Percentiles rank a stretch among this genome's conserved stretches.
Evolutionary conservation across 176 grass and related monocot species (phyloP).

Genomic region (Bonia amplexicaulis): DNA sequence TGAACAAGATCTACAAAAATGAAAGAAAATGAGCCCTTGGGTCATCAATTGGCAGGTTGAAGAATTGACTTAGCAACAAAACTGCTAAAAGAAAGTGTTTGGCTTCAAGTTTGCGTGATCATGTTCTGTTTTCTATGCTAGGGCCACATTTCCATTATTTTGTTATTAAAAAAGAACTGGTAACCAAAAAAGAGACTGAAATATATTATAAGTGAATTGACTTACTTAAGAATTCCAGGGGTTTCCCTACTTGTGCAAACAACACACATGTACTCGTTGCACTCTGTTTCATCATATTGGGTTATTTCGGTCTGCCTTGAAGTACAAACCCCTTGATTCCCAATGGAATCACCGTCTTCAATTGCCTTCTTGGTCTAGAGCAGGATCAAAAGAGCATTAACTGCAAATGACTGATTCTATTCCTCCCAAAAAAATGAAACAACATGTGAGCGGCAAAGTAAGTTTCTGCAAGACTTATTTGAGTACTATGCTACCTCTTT

Average conservation of each 20-base stretch:
- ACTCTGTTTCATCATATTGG: slow-evolving; percentile 29
- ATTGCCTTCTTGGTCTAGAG: slow-evolving; percentile 29
- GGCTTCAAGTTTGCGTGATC: background rate
- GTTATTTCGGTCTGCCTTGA: slow-evolving; percentile 10
- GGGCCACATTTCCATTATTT: background rate
- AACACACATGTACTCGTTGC: slow-evolving; percentile 33
- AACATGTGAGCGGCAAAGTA: background rate
- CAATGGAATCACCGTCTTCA: slow-evolving; percentile 11
- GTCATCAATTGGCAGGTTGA: background rate
- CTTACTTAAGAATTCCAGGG: slow-evolving; percentile 59
- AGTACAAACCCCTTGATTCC: slow-evolving; percentile 32
- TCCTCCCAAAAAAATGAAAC: background rate
- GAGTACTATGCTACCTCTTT: slow-evolving; percentile 19
- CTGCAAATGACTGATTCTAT: slow-evolving; percentile 18
- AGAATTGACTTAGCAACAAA: slow-evolving; percentile 5
- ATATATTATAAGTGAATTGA: slow-evolving; percentile 17
- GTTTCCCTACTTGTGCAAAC: slow-evolving; percentile 37
- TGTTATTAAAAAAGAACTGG: background rate
- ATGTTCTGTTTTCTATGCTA: background rate
- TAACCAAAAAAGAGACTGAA: background rate
- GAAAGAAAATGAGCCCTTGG: background rate
- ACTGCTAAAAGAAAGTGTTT: background rate
- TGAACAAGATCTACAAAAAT: background rate
- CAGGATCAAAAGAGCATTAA: slow-evolving; percentile 22
- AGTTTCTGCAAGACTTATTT: background rate